Evolutionary conservation across 2,329 filamentous ascomycete species (phyloP).

Genomic region (Alternaria incomplexa): DNA sequence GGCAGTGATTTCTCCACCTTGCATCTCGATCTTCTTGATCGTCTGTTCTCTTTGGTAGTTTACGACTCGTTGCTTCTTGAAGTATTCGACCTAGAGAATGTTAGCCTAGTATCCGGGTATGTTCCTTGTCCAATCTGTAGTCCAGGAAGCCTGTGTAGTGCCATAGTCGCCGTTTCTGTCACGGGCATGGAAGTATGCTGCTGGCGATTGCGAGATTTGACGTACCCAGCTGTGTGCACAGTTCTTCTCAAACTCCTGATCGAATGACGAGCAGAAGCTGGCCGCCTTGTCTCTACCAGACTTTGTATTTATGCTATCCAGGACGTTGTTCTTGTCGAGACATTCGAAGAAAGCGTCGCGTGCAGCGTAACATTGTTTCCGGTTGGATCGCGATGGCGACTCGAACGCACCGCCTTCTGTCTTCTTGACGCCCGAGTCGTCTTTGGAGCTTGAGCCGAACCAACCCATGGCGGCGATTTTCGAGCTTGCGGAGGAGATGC

Average conservation of each 20-base stretch:
- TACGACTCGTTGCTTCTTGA: slow-evolving; percentile 94
- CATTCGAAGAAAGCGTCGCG: slow-evolving; percentile 89
- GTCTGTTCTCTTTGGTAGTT: slow-evolving; percentile 85
- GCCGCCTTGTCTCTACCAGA: slow-evolving; percentile 57
- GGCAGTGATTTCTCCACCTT: slow-evolving; percentile 49
- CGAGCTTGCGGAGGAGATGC: slow-evolving; percentile 13
- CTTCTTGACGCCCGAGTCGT: slow-evolving; percentile 47
- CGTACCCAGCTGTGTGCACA: slow-evolving; percentile 91
- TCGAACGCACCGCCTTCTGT: slow-evolving; percentile 64
- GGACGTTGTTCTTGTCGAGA: slow-evolving; percentile 79
- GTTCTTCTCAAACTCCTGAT: slow-evolving; percentile 76
- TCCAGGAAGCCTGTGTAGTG: neutral
- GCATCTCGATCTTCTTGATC: slow-evolving; percentile 49
- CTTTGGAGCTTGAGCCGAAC: slow-evolving; percentile 52
- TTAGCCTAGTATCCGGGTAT: slow-evolving; percentile 11
- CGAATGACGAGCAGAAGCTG: slow-evolving; percentile 65
- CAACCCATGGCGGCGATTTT: slow-evolving; percentile 58
- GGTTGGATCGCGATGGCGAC: slow-evolving; percentile 83
- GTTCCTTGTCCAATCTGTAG: neutral
- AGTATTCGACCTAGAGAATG: slow-evolving; percentile 80
- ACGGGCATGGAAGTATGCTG: neutral
- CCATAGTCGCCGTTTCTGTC: neutral
- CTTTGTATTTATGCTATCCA: slow-evolving; percentile 71
- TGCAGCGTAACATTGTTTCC: slow-evolving; percentile 85
- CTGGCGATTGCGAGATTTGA: slow-evolving; percentile 24